Base-by-base conservation (phyloP, 108 stramenopile species). In the Cyclotella atomus region DNA sequence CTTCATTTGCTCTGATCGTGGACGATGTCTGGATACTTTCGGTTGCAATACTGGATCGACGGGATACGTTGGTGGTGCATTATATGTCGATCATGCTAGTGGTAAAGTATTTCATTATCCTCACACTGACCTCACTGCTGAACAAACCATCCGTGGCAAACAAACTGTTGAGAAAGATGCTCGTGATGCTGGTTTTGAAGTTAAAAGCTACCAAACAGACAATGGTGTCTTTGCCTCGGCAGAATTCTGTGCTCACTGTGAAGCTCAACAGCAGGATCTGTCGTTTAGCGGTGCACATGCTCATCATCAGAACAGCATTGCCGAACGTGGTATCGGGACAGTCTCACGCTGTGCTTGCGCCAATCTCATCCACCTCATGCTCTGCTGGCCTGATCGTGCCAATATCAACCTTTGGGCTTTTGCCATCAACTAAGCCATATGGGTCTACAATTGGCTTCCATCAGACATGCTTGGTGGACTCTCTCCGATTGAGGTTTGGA, bases 291-390 rank as follows among this genome's bases (percentile, higher is more conserved):
- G 82, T 0, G 79, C 81, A 21, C 75, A 83, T 19, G 84, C 84
- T 17, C 83, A 88, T 59, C 87, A 88, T 75, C 84, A 88, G 23
- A 88, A 88, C 65, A 82, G 60, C 0, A 59, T 81, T 17, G 84
- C 84, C 19, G 84, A 85, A 46, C 79, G 82, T 35, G n/a, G 75
- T 23, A 83, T 85, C 52, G 54, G 54, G 0, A 85, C 82, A 0
- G 38, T 85, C 14, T 70, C 65, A 17, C 35, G 9, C 1, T 57
- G 55, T 63, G 83, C 83, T 21, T 64, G 86, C 0, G 70, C 86
- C 0, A 78, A 79, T 62, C 44, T 87, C 59, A 34, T 87, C 5
- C 86, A 87, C 34, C 7, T 67, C 0, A 45, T 45, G 20, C 23
- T 81, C 49, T 78, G 73, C 55, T 87, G 85, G 85, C 83, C 79